phyloP scores from a whole-genome alignment of 352 stramenopile species.

The Pythium utonaiense region DNA sequence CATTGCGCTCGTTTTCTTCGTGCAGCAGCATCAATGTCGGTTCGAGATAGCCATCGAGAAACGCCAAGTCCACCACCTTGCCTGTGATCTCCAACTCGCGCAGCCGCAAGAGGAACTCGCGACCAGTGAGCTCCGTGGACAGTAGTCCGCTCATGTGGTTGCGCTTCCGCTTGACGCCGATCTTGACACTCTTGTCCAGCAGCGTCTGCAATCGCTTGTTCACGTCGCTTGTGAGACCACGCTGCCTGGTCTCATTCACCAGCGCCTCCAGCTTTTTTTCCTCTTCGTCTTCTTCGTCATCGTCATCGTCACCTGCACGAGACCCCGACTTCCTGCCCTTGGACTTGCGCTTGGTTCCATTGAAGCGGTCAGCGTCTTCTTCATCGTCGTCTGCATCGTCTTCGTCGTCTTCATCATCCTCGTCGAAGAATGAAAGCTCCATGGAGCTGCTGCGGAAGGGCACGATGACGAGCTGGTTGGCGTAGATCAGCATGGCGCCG shows the following conservation, averaged over 20 bases:
- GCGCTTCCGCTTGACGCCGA: slow-evolving; percentile 68
- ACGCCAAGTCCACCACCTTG: slow-evolving; percentile 77
- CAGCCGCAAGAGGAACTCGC: slow-evolving; percentile 72
- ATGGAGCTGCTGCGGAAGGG: slow-evolving; percentile 77
- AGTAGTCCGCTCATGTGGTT: slow-evolving; percentile 66
- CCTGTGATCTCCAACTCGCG: slow-evolving; percentile 73
- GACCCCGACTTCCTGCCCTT: slow-evolving; percentile 16
- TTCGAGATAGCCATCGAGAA: slow-evolving; percentile 83
- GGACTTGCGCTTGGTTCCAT: slow-evolving; percentile 6
- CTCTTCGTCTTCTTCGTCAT: slow-evolving; percentile 80
- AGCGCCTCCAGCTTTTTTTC: slow-evolving; percentile 72
- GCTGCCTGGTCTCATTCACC: slow-evolving; percentile 69
- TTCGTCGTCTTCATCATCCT: slow-evolving; percentile 71
- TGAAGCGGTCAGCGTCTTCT: background rate
- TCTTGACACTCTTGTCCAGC: slow-evolving; percentile 81
- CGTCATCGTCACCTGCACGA: slow-evolving; percentile 28
- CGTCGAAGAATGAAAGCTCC: slow-evolving; percentile 76
- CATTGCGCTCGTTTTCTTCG: slow-evolving; percentile 77
- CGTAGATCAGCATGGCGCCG: slow-evolving; percentile 80
- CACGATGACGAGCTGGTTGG: slow-evolving; percentile 78
- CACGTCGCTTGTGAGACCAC: slow-evolving; percentile 56
- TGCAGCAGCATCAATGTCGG: slow-evolving; percentile 85
- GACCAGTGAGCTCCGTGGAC: slow-evolving; percentile 64
- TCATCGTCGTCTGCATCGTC: slow-evolving; percentile 37
- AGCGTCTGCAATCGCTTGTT: slow-evolving; percentile 58